phyloP scores from a whole-genome alignment of 768 basidiomycete genomes.

The Psilocybe sp. region DNA sequence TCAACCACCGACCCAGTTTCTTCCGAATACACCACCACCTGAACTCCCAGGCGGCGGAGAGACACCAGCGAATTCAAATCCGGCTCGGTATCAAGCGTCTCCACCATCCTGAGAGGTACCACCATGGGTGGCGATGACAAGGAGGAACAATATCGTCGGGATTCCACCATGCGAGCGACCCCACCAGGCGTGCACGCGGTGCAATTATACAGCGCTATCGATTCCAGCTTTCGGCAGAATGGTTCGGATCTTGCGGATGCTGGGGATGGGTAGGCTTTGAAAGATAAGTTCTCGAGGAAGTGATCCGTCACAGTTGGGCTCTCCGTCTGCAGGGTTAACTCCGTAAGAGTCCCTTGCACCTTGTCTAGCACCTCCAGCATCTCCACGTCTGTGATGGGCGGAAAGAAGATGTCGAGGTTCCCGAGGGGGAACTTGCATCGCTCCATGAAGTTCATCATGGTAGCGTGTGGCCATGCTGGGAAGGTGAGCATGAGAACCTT shows the following conservation, averaged over 20 bases:
- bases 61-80: constrained; percentile 8
- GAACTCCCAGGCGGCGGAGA: constrained; percentile 14
- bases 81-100: constrained; percentile 13
- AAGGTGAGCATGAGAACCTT: constrained; percentile 13
- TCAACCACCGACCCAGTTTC: constrained; percentile 3
- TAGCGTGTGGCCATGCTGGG: constrained; percentile 11
- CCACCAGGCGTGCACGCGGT: constrained; percentile 14
- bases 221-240: constrained; percentile 19
- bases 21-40: constrained; percentile 16
- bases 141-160: constrained; percentile 5
- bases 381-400: constrained; percentile 12
- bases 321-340: constrained; percentile 19
- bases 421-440: constrained; percentile 19
- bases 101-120: constrained; percentile 10
- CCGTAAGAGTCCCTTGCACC: constrained; percentile 17
- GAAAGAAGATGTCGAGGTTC: constrained; percentile 19
- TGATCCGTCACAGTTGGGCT: constrained; percentile 10
- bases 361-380: constrained; percentile 17
- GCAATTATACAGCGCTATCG: constrained; percentile 19
- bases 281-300: constrained; percentile 12
- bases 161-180: constrained; percentile 16
- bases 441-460: constrained; percentile 10
- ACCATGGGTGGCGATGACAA: neutral
- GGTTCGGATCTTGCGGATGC: constrained; percentile 3
- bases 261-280: neutral